phyloP scores from a whole-genome alignment of 139 green algal genomes.

The Auxenochlorella pyrenoidosa region DNA sequence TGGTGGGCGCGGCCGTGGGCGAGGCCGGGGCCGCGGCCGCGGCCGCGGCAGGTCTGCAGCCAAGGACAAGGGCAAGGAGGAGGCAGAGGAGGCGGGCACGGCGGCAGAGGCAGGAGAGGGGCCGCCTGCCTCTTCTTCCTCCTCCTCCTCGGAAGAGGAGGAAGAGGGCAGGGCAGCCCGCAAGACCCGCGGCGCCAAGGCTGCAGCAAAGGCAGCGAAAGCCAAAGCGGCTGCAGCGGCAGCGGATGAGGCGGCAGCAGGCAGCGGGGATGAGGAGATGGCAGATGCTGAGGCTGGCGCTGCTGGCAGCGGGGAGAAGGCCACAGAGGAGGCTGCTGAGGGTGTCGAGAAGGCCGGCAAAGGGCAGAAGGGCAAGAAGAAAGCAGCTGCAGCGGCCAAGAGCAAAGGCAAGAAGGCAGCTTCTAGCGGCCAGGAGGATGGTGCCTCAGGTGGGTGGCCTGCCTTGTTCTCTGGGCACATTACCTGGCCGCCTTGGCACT shows the following conservation, averaged over 20 bases:
- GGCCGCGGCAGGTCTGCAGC: neutral
- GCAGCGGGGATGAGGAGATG: conserved; percentile 6
- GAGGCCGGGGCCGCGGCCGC: neutral
- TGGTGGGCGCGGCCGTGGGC: neutral
- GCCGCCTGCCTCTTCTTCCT: neutral
- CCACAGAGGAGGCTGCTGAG: neutral
- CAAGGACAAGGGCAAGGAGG: neutral
- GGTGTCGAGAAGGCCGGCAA: neutral
- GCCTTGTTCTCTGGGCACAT: no score
- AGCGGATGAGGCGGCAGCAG: neutral
- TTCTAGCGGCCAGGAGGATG: neutral
- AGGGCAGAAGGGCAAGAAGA: neutral
- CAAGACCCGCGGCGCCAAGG: neutral
- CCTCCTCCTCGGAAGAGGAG: neutral
- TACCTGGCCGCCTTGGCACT: no score
- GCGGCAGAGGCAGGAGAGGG: neutral
- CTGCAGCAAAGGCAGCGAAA: neutral
- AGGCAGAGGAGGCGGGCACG: neutral
- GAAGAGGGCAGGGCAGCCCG: neutral
- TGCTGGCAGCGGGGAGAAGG: neutral
- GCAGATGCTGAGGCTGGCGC: neutral
- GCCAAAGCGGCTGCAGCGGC: neutral
- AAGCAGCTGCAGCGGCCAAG: neutral
- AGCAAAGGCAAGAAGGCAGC: neutral
- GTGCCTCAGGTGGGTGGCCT: no score